Evolutionary conservation across 768 basidiomycete genomes (phyloP).

Genomic region (Suillus lakei): DNA sequence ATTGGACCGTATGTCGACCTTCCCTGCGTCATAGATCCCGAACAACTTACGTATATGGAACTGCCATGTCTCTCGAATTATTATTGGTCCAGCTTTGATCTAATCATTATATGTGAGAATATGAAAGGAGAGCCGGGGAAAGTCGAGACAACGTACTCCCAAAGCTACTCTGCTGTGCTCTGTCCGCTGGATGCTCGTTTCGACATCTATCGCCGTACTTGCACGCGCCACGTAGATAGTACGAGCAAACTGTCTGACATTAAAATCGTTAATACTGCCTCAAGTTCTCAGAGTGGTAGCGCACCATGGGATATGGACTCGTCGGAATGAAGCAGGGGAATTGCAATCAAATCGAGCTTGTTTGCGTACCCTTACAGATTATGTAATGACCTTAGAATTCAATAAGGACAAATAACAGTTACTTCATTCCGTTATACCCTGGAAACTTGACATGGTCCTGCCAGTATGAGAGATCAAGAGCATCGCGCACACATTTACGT

Average conservation of each 20-base stretch:
- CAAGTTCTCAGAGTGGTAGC: not conserved
- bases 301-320: not conserved
- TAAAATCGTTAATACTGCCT: not conserved
- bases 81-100: conserved; percentile 47
- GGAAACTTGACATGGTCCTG: too few relatives aligned
- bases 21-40: not conserved
- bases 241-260: conserved; percentile 60
- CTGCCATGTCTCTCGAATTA: conserved; percentile 25
- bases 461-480: too few relatives aligned
- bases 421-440: too few relatives aligned
- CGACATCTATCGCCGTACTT: conserved; percentile 68
- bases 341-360: not conserved
- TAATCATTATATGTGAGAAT: conserved; percentile 23
- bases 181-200: conserved; percentile 61
- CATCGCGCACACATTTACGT: too few relatives aligned
- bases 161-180: conserved; percentile 43
- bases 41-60: conserved; percentile 46
- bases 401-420: conserved; percentile 22
- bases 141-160: conserved; percentile 49
- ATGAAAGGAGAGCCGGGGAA: conserved; percentile 13
- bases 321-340: not conserved
- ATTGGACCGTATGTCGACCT: conserved; percentile 9
- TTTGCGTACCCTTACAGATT: conserved; percentile 18
- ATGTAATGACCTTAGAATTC: conserved; percentile 15
- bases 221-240: conserved; percentile 66